Base-by-base conservation (phyloP, 2,329 filamentous ascomycete genomes). In the Aspergillus sclerotialis region DNA sequence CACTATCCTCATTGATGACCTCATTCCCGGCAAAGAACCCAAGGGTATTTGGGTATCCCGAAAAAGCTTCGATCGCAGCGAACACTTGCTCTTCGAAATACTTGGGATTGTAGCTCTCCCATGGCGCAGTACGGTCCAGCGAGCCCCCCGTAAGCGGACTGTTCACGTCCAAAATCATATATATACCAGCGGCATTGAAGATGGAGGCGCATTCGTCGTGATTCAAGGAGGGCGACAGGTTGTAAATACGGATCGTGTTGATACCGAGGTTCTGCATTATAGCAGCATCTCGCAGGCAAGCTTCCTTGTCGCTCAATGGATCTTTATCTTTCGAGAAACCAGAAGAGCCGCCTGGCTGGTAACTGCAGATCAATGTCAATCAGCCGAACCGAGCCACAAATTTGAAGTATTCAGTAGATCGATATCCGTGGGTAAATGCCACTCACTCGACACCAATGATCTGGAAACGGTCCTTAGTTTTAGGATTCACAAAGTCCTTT, bases 1-100 rank as follows among this genome's bases (percentile, higher is more conserved):
- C 63, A 30, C 70, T 75, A 8, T 76, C 53, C 50, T 80, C 72
- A 48, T 81, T 80, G 63, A 82, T 80, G 32, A 82, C 73, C 56
- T 82, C 79, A 51, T 84, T 83, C 23, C 75, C 79, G 17, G 75
- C 68, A 55, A 84, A 80, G 67, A 82, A 82, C 25, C 70, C 79
- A 16, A 82, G 64, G 2, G 72, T 72, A 58, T 83, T 82, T 37
- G 76, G 75, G 58, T 76, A 82, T 47, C 67, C 59, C 56, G 80
- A 80, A 68, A 83, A 82, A 5, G 73, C 74, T 56, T 83, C 78
- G 24, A 83, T 72, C 24, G 82, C 68, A 39, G 69, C 67, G 50
- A 80, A 82, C 44, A 78, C 69, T 45, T 76, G 73, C 36, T 62
- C 56, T n/a, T n/a, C n/a, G 37, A 79, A 65, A 52, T 80, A 80